A percentile compares a stretch with the other conserved stretches of the same genome.
Conservation (phyloP, 1,284 basidiomycete species). For the Cerrena zonata region DNA sequence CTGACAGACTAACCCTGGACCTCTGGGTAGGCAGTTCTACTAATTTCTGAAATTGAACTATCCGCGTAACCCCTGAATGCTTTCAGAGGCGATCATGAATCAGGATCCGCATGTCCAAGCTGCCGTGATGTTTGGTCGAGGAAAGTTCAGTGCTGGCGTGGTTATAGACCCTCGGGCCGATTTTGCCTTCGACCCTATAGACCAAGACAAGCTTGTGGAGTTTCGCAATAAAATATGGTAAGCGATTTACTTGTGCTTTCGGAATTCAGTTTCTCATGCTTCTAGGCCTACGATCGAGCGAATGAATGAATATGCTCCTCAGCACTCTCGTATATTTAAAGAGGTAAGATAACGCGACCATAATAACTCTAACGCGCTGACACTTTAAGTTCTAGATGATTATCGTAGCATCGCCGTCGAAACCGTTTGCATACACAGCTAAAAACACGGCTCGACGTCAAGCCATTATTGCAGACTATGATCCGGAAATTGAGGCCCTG, state of each 20-base stretch:
- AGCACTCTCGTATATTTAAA: constrained; percentile 38
- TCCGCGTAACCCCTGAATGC: neutral
- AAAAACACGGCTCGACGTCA: constrained; percentile 31
- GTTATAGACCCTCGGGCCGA: constrained; percentile 33
- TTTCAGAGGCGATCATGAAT: constrained; percentile 33
- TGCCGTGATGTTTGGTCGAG: constrained; percentile 36
- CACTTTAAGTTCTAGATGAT: constrained; percentile 27
- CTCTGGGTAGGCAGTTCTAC: constrained; percentile 17
- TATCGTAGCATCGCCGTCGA: constrained; percentile 25
- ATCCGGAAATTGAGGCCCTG: constrained; percentile 29
- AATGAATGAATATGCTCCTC: constrained; percentile 35
- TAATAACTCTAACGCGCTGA: neutral
- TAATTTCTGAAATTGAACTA: neutral
- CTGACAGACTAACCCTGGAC: constrained; percentile 27
- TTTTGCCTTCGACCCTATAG: constrained; percentile 25
- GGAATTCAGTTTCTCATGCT: neutral
- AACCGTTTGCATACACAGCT: constrained; percentile 32
- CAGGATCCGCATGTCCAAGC: constrained; percentile 29
- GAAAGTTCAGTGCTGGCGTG: constrained; percentile 37
- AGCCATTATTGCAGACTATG: constrained; percentile 31
- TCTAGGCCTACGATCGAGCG: constrained; percentile 35
- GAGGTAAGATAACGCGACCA: constrained; percentile 15
- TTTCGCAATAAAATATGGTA: constrained; percentile 34
- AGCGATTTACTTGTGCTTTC: neutral
- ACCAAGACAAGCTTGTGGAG: constrained; percentile 20